These are phyloP conservation scores for Haplosporangium sp. DNA, from an alignment of 371 early-diverging fungal species.

Conservation along the genomic window DNA sequence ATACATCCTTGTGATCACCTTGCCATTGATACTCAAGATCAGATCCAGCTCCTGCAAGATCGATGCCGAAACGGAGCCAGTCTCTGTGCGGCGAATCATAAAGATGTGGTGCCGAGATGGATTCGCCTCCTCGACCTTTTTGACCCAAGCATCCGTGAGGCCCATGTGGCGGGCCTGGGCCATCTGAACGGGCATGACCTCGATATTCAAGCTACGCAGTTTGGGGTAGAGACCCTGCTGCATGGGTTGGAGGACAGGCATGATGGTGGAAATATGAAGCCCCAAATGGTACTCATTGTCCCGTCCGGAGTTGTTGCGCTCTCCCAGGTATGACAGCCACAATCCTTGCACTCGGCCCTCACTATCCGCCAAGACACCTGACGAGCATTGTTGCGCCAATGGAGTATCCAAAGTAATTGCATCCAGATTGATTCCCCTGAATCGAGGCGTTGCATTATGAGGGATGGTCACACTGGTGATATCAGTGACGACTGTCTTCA, in stretches of 20 bases:
- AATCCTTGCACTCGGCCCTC: slow-evolving; percentile 82
- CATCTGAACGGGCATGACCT: slow-evolving; percentile 80
- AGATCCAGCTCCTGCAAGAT: slow-evolving; percentile 81
- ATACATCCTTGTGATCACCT: slow-evolving; percentile 73
- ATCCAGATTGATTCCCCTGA: slow-evolving; percentile 83
- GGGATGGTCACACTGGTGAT: slow-evolving; percentile 84
- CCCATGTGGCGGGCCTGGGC: slow-evolving; percentile 86
- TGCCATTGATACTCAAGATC: slow-evolving; percentile 77
- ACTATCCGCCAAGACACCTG: slow-evolving; percentile 85
- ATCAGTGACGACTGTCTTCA: slow-evolving; percentile 82
- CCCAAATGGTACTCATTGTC: slow-evolving; percentile 87
- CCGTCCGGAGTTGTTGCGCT: slow-evolving; percentile 72
- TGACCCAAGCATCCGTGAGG: slow-evolving; percentile 78
- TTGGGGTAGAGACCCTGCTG: slow-evolving; percentile 57
- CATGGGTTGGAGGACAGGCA: slow-evolving; percentile 65
- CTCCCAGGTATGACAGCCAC: slow-evolving; percentile 89
- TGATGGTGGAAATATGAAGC: slow-evolving; percentile 67
- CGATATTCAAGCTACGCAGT: slow-evolving; percentile 76
- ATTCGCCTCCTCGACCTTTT: slow-evolving; percentile 77
- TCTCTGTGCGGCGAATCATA: slow-evolving; percentile 77
- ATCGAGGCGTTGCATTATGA: slow-evolving; percentile 84
- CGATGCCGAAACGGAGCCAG: slow-evolving; percentile 70
- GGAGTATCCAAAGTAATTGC: slow-evolving; percentile 91
- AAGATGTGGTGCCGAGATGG: slow-evolving; percentile 78
- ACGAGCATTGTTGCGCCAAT: slow-evolving; percentile 82